phyloP scores from a whole-genome alignment of 2,329 filamentous ascomycete genomes.

The Botrytis squamosa region DNA sequence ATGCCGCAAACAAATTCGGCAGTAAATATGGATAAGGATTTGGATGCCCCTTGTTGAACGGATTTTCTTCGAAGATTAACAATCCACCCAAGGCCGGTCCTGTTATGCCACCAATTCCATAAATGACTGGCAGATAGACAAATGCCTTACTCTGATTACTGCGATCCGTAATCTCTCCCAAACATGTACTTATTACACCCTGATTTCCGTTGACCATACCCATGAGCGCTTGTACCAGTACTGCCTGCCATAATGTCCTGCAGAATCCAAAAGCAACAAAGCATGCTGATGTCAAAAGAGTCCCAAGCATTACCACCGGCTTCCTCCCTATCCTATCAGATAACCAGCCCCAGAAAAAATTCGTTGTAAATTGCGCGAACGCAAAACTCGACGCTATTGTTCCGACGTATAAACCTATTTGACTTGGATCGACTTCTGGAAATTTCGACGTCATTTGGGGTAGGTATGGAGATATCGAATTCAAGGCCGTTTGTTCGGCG shows the following conservation, averaged over 20 bases:
- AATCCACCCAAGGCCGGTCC: conserved; percentile 89
- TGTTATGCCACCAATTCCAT: conserved; percentile 89
- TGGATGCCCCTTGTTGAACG: conserved; percentile 50
- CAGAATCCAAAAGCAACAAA: conserved; percentile 89
- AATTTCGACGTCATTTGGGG: conserved; percentile 89
- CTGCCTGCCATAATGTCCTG: conserved; percentile 75
- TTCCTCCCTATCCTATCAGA: conserved; percentile 79
- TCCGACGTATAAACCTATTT: conserved; percentile 86
- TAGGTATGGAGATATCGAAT: conserved; percentile 93
- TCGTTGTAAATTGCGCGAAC: conserved; percentile 86
- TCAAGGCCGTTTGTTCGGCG: conserved; percentile 92
- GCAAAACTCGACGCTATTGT: conserved; percentile 89
- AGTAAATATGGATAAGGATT: conserved; percentile 76
- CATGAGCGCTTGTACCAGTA: conserved; percentile 85
- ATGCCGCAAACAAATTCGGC: conserved; percentile 78
- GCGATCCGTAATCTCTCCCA: conserved; percentile 92
- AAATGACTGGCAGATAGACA: conserved; percentile 93
- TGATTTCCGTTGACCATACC: conserved; percentile 93
- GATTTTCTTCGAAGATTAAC: conserved; percentile 59
- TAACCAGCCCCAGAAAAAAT: conserved; percentile 86
- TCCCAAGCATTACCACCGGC: conserved; percentile 78
- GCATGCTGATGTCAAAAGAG: conserved; percentile 75
- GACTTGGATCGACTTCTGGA: conserved; percentile 67
- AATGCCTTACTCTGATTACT: conserved; percentile 94
- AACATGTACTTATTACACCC: conserved; percentile 85